Percentiles rank a stretch among this genome's conserved stretches.
Evolutionary conservation across 352 stramenopile genomes (phyloP).

Genomic region (Blastocystis sp.): DNA sequence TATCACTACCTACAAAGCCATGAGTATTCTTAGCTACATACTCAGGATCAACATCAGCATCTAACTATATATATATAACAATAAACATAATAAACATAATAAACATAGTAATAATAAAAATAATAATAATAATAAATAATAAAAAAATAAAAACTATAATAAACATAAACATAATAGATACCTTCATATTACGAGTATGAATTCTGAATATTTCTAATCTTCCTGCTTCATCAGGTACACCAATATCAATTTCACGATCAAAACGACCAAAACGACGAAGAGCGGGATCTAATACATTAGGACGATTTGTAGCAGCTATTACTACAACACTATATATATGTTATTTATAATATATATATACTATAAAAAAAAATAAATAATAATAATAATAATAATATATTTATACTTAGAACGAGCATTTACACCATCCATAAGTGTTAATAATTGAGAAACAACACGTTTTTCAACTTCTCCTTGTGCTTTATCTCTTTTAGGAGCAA

Average conservation of each 20-base stretch:
- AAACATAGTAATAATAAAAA: too few species aligned
- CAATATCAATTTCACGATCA: constrained; percentile 96
- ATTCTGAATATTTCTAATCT: constrained; percentile 95
- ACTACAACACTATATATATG: constrained; percentile 72
- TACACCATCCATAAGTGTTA: constrained; percentile 95
- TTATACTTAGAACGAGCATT: constrained; percentile 52
- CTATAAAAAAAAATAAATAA: background rate
- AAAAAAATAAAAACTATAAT: too few species aligned
- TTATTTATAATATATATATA: constrained; percentile 1
- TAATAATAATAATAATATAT: background rate
- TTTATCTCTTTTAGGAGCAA: constrained; percentile 92
- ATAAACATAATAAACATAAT: too few species aligned
- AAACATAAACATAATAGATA: too few species aligned
- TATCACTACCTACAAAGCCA: constrained; percentile 95
- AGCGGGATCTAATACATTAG: constrained; percentile 88
- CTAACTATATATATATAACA: too few species aligned
- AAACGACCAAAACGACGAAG: constrained; percentile 92
- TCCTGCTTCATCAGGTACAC: constrained; percentile 90
- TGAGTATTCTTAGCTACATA: constrained; percentile 87
- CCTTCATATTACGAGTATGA: constrained; percentile 99
- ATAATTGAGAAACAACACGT: constrained; percentile 87
- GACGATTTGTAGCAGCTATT: constrained; percentile 95
- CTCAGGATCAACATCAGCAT: constrained; percentile 91
- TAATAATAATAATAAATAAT: too few species aligned
- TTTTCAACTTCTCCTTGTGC: constrained; percentile 93